Percentiles rank a stretch among this genome's conserved stretches.
phyloP scores from a whole-genome alignment of 306 rosid genomes.

The Quercus robur region DNA sequence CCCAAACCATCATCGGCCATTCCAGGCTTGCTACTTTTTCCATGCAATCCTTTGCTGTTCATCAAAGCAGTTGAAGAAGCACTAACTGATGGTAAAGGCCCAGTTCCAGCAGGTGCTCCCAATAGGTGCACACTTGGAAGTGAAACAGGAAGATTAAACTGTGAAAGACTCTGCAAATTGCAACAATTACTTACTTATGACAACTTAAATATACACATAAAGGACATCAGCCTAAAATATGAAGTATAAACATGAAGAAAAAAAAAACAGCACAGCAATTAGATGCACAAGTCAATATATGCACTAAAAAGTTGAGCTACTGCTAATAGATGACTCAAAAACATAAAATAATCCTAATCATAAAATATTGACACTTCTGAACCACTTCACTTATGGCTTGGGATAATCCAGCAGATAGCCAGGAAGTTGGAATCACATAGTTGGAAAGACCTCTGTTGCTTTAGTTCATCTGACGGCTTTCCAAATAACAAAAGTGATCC shows the following conservation, averaged over 20 bases:
- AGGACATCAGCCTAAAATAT: not conserved
- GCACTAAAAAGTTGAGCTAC: not conserved
- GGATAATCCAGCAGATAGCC: not conserved
- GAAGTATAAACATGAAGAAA: not conserved
- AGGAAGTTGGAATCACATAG: not conserved
- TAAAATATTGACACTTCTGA: not conserved
- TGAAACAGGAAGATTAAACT: slow-evolving; percentile 96
- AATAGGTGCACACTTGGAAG: slow-evolving; percentile 76
- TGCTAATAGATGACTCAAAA: not conserved
- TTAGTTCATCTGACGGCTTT: not conserved
- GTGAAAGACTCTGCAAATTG: slow-evolving; percentile 79
- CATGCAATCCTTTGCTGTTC: slow-evolving; percentile 64
- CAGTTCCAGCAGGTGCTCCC: slow-evolving; percentile 72
- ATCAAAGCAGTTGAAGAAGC: slow-evolving; percentile 54
- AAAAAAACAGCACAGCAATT: not conserved
- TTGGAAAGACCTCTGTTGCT: not conserved
- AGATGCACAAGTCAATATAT: not conserved
- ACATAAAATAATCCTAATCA: not conserved
- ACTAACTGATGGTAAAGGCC: slow-evolving; percentile 64
- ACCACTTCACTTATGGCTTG: not conserved
- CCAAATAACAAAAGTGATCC: not conserved
- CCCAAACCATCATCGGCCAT: slow-evolving; percentile 63
- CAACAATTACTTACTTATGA: slow-evolving; percentile 22
- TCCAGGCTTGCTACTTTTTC: slow-evolving; percentile 54
- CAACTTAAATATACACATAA: slow-evolving; percentile 18